Conservation (phyloP, 306 rosid genomes). For the Ormosia emarginata region DNA sequence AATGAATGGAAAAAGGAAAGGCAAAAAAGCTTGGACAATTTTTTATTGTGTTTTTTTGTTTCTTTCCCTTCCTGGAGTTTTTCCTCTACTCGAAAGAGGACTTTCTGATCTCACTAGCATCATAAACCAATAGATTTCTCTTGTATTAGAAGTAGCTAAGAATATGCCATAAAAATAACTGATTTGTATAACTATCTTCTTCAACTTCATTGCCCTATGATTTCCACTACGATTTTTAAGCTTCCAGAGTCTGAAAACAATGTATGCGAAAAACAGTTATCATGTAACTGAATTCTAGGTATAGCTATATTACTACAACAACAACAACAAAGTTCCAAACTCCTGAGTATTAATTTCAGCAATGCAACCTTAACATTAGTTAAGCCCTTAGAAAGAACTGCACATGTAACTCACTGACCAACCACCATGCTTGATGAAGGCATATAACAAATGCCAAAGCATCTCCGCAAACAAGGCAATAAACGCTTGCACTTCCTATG, state of each 20-base stretch:
- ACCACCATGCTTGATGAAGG: not conserved
- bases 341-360: no score
- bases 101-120: no score
- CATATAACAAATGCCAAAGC: not conserved
- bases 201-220: not conserved
- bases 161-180: not conserved
- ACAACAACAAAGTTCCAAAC: no score
- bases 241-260: not conserved
- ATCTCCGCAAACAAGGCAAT: not conserved
- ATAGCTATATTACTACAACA: no score
- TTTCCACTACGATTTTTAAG: not conserved
- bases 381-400: not conserved
- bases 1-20: no score
- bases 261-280: not conserved
- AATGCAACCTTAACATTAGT: not conserved
- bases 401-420: not conserved
- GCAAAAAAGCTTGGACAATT: no score
- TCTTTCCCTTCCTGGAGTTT: no score
- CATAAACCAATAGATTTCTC: no score
- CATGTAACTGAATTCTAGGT: not conserved
- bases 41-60: no score
- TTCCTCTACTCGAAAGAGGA: no score
- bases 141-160: no score
- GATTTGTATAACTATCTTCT: not conserved
- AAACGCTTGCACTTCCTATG: not conserved